Percentiles rank a stretch among this genome's conserved stretches.
Conservation (phyloP, 2,329 filamentous ascomycete species). For the Gaeumannomyces tritici region DNA sequence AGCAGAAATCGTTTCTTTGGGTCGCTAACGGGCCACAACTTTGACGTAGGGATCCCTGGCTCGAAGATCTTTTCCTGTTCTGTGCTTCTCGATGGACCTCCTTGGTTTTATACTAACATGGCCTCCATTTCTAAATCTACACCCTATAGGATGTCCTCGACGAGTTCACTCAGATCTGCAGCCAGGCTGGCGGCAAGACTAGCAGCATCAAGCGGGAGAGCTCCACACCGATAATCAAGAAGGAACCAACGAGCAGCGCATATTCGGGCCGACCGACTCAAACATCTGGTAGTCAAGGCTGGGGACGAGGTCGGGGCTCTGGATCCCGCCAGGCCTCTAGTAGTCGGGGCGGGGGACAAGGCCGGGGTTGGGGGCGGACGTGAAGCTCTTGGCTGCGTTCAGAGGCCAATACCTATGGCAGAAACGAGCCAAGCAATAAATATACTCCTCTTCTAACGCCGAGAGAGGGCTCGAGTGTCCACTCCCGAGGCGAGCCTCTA, state of each 20-base stretch:
- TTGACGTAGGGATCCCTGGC: conserved; percentile 13
- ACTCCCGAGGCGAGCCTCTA: neutral
- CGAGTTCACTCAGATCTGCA: neutral
- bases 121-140: neutral
- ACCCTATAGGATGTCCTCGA: neutral
- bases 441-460: neutral
- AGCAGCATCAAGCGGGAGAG: neutral
- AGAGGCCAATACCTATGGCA: too few relatives aligned
- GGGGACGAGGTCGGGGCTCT: too few relatives aligned
- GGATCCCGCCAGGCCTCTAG: too few relatives aligned
- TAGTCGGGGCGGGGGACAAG: neutral
- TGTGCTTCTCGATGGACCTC: neutral
- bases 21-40: conserved; percentile 44
- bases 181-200: neutral
- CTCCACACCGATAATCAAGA: too few relatives aligned
- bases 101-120: conserved; percentile 4
- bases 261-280: neutral
- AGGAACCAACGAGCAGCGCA: neutral
- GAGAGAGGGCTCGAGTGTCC: neutral
- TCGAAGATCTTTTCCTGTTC: neutral
- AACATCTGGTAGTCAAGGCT: neutral
- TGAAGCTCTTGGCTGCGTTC: neutral
- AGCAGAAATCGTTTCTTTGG: conserved; percentile 34
- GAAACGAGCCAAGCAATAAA: neutral
- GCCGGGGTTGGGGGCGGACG: neutral